These are phyloP conservation scores for Sextonia rubra DNA, from an alignment of 164 flowering plant species.

Conservation along the genomic window DNA sequence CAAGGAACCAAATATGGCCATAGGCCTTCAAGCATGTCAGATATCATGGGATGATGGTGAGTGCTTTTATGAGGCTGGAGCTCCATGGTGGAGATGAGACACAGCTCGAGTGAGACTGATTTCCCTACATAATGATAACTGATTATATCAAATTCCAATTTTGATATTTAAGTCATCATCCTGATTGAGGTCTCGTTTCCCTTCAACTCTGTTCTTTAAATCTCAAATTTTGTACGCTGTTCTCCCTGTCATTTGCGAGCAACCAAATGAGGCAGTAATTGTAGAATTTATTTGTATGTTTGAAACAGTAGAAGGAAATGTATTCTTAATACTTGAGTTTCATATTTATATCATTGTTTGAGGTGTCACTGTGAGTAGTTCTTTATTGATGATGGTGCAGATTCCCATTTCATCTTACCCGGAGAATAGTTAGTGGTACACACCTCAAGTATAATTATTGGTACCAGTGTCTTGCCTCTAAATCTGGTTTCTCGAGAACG, in stretches of 20 bases:
- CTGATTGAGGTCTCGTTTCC: background rate
- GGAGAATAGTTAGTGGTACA: no score
- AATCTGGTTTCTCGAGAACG: no score
- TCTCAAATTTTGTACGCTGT: background rate
- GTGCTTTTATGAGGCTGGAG: constrained; percentile 59
- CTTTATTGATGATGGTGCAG: no score
- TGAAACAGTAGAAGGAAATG: background rate
- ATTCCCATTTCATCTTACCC: no score
- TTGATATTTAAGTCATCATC: background rate
- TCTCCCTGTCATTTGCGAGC: background rate
- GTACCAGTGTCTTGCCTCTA: no score
- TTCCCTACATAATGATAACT: background rate
- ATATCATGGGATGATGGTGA: constrained; percentile 88
- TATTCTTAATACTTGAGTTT: background rate
- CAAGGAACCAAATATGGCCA: constrained; percentile 78
- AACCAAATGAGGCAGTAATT: background rate
- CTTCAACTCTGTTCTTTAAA: background rate
- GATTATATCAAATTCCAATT: no score
- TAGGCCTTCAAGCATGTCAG: constrained; percentile 95
- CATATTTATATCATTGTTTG: no score
- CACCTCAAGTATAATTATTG: no score
- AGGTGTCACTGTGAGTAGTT: no score
- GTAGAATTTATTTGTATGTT: background rate
- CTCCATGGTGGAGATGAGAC: constrained; percentile 82
- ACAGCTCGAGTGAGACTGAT: background rate